Evolutionary conservation across 179 eudicot species (phyloP).

Genomic region (Amaranthus tricolor): DNA sequence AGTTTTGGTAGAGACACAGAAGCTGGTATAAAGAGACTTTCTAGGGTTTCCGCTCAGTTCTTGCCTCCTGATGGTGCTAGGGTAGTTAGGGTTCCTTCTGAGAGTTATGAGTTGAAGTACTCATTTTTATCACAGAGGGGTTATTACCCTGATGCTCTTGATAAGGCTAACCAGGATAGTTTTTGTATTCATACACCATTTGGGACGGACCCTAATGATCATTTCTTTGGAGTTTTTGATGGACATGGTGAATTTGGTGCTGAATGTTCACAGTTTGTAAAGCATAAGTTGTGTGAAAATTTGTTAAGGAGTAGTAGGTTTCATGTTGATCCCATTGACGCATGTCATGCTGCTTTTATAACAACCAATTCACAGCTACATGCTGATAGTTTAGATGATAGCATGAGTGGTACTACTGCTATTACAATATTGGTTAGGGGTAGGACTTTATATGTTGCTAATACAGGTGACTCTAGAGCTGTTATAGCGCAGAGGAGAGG

Average conservation of each 20-base stretch:
- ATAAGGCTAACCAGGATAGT: constrained; percentile 98
- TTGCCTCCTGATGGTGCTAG: constrained; percentile 83
- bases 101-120: constrained; percentile 63
- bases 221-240: constrained; percentile 94
- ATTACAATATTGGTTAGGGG: constrained; percentile 84
- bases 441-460: constrained; percentile 71
- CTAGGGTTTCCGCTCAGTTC: constrained; percentile 89
- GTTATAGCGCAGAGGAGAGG: constrained; percentile 85
- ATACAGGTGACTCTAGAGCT: constrained; percentile 97
- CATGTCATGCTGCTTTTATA: constrained; percentile 75
- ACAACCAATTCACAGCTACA: constrained; percentile 85
- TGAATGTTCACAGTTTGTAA: constrained; percentile 91
- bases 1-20: constrained; percentile 65
- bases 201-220: constrained; percentile 75
- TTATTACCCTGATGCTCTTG: constrained; percentile 98
- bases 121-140: constrained; percentile 93
- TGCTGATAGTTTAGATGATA: constrained; percentile 81
- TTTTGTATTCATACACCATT: constrained; percentile 98
- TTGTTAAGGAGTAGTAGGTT: constrained; percentile 68
- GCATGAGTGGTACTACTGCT: constrained; percentile 99
- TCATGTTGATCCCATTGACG: constrained; percentile 69
- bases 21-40: constrained; percentile 73
- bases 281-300: constrained; percentile 82
- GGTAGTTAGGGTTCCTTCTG: constrained; percentile 64
- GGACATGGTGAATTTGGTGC: constrained; percentile 97